These are phyloP conservation scores for Exserohilum turcica DNA, from an alignment of 2,329 filamentous ascomycete species.

Conservation along the genomic window DNA sequence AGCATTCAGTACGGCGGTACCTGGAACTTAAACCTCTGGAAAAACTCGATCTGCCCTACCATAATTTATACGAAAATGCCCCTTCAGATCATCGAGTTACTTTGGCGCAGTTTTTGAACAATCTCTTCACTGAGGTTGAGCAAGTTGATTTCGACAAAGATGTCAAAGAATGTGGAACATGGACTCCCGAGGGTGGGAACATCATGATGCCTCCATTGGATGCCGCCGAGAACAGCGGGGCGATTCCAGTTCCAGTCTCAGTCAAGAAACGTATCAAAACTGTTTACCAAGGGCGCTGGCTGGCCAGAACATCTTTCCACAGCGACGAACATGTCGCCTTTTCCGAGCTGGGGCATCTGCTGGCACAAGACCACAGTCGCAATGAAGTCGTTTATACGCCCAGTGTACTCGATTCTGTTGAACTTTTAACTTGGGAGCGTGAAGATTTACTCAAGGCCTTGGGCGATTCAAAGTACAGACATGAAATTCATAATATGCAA, in stretches of 20 bases:
- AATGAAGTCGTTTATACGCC: constrained; percentile 66
- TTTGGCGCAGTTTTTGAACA: constrained; percentile 22
- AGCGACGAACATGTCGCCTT: constrained; percentile 55
- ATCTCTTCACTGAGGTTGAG: constrained; percentile 25
- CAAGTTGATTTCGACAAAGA: constrained; percentile 23
- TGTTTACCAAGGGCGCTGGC: constrained; percentile 62
- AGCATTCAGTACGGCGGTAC: constrained; percentile 5
- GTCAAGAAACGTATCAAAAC: constrained; percentile 27
- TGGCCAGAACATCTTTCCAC: constrained; percentile 63
- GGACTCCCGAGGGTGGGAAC: constrained; percentile 14
- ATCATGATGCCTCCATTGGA: constrained; percentile 19
- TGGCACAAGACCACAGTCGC: constrained; percentile 63
- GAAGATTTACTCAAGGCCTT: constrained; percentile 36
- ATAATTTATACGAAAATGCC: constrained; percentile 16
- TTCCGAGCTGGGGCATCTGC: constrained; percentile 65
- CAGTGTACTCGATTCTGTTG: constrained; percentile 56
- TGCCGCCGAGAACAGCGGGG: not conserved
- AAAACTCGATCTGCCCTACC: constrained; percentile 26
- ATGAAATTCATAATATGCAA: constrained; percentile 38
- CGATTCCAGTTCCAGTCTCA: constrained; percentile 10
- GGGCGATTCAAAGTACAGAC: constrained; percentile 21
- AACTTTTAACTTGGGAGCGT: constrained; percentile 51
- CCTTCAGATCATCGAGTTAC: constrained; percentile 7
- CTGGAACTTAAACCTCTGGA: constrained; percentile 15
- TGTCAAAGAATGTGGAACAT: constrained; percentile 19